These are phyloP conservation scores for Perkinsus olseni DNA, from an alignment of 169 alveolate genomes.

Conservation along the genomic window DNA sequence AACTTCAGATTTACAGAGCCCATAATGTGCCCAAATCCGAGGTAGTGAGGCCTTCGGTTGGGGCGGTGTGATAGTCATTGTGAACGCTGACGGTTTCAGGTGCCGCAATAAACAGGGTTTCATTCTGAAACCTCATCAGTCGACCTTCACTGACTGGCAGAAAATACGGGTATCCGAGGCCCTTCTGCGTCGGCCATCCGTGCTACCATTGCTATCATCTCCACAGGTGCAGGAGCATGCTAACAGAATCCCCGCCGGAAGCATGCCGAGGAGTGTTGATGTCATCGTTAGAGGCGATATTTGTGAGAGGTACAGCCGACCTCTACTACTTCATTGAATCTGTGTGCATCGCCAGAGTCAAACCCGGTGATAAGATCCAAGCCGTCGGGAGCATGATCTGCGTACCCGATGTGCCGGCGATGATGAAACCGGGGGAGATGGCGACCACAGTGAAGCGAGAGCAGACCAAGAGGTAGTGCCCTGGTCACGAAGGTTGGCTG, in stretches of 20 bases:
- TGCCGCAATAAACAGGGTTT: not conserved
- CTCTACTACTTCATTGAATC: not conserved
- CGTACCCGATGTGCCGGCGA: conserved; percentile 74
- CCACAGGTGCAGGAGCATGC: conserved; percentile 62
- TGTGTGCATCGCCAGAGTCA: conserved; percentile 61
- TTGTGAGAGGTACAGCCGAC: not conserved
- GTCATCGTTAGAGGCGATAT: conserved; percentile 62
- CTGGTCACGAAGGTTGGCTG: not conserved
- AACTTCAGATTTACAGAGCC: conserved; percentile 76
- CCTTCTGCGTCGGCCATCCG: too few relatives aligned
- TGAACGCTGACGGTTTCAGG: too few relatives aligned
- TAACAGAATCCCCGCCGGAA: conserved; percentile 78
- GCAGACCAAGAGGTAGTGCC: not conserved
- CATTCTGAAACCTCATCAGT: conserved; percentile 1
- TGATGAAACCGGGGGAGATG: conserved; percentile 76
- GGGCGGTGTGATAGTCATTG: not conserved
- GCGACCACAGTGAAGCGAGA: conserved; percentile 7
- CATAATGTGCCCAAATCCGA: conserved; percentile 39
- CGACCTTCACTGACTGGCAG: conserved; percentile 70
- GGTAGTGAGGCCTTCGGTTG: not conserved
- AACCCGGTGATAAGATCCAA: conserved; percentile 76
- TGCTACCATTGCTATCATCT: not conserved
- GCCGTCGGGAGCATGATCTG: conserved; percentile 70
- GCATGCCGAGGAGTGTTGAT: conserved; percentile 81
- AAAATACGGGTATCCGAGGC: conserved; percentile 50